Base-by-base conservation (phyloP, 495 filamentous ascomycete species). In the Trichocladium uniseriatum region DNA sequence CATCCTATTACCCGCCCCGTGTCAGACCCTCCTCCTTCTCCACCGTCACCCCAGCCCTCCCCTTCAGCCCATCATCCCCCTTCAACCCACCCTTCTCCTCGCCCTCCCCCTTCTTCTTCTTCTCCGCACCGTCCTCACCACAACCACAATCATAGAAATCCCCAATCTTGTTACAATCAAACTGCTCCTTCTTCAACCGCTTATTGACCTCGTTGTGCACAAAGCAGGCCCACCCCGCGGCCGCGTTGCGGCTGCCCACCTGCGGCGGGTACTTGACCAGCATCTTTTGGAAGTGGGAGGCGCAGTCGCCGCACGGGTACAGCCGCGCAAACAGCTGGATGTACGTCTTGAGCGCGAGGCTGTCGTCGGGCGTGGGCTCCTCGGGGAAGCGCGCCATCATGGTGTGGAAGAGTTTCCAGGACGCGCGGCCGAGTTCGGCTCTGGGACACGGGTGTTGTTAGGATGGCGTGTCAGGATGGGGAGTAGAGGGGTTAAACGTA, bases 81-180 rank as follows among this genome's bases (percentile, higher is more conserved):
- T n/a, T n/a, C 22, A n/a, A n/a, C n/a, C n/a, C n/a, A n/a, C n/a
- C 13, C 14, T 18, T 19, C 21, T 5, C 9, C 31, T 49, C 44
- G 13, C 32, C 51, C 44, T 53, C 54, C 39, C 59, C 59, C 22
- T 60, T 62, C 32, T 56, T 49, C 37, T 41, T 55, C 40, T 66
- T 60, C 15, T 73, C 65, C 48, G 59, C 64, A 27, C 77, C 80
- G 44, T 90, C 87, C 24, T 87, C 89, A 3, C 81, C 86, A 63
- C 92, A 98, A 11, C 92, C 92, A 57, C 92, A 98, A 64, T 98
- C 90, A 64, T 98, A 98, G 55, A 87, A 85, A 49, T 94, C 87
- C 3, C 88, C 89, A 49, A 98, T 84, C 10, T 87, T 84, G 39
- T 77, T 81, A 58, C 92, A 98, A 62, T 97, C 88, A 64, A 95